Percentiles rank a stretch among this genome's conserved stretches.
phyloP scores from a whole-genome alignment of 106 monocot species.

The Xerophyta viscosa region DNA sequence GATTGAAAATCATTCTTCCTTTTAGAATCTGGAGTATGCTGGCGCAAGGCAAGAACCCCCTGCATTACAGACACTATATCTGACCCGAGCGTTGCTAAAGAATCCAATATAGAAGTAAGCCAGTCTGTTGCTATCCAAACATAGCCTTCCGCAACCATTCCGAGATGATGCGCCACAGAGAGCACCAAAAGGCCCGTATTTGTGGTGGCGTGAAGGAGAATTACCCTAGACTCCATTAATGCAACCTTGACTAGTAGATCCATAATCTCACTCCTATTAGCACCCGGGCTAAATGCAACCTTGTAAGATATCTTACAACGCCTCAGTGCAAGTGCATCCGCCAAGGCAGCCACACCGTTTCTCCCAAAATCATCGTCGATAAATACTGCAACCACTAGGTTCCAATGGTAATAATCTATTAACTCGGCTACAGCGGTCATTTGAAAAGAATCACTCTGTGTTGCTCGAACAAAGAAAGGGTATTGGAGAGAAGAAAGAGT shows the following conservation, averaged over 20 bases:
- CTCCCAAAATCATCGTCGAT: conserved; percentile 11
- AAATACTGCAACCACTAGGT: not conserved
- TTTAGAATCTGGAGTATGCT: conserved; percentile 40
- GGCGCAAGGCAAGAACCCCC: conserved; percentile 55
- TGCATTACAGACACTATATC: conserved; percentile 37
- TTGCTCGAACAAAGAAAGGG: conserved; percentile 7
- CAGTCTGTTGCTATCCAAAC: conserved; percentile 88
- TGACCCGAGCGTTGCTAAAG: conserved; percentile 9
- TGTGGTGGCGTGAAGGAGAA: conserved; percentile 1
- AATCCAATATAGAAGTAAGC: conserved; percentile 56
- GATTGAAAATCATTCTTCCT: conserved; percentile 31
- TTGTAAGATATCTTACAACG: conserved; percentile 7
- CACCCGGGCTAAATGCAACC: not conserved
- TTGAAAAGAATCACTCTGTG: conserved; percentile 9
- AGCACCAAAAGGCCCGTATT: conserved; percentile 24
- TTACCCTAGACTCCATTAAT: conserved; percentile 1
- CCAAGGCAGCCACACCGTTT: conserved; percentile 10
- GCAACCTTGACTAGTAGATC: conserved; percentile 4
- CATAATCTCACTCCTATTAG: not conserved
- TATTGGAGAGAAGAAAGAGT: conserved; percentile 13
- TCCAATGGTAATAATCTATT: conserved; percentile 8
- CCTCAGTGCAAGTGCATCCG: not conserved
- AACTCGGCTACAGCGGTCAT: conserved; percentile 8
- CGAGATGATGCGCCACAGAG: conserved; percentile 27
- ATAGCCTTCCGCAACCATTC: conserved; percentile 55